Conservation (phyloP, 345 rosid species). For the Tarenaya hassleriana region DNA sequence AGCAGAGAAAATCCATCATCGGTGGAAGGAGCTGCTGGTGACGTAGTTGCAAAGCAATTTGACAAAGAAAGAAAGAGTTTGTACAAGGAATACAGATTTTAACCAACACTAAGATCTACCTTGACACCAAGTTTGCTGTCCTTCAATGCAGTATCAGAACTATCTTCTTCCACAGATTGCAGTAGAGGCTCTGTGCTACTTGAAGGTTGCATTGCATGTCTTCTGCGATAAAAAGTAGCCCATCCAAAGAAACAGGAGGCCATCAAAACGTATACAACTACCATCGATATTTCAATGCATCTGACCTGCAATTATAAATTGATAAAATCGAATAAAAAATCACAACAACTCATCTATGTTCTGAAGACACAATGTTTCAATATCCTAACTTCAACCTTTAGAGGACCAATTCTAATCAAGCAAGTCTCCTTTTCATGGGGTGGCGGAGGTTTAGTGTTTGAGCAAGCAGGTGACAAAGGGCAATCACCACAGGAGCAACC, state of each 20-base stretch:
- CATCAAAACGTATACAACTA: slow-evolving; percentile 51
- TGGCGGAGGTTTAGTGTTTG: slow-evolving; percentile 63
- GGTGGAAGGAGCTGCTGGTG: slow-evolving; percentile 8
- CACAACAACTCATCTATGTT: slow-evolving; percentile 13
- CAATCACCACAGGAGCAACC: slow-evolving; percentile 99
- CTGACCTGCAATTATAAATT: slow-evolving; percentile 52
- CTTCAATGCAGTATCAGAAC: slow-evolving; percentile 29
- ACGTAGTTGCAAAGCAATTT: background rate
- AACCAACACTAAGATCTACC: slow-evolving; percentile 35
- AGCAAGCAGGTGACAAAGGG: slow-evolving; percentile 66
- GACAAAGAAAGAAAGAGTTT: background rate
- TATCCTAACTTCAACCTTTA: slow-evolving; percentile 45
- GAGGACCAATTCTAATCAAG: slow-evolving; percentile 55
- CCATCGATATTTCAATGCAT: slow-evolving; percentile 65
- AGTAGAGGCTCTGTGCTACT: slow-evolving; percentile 46
- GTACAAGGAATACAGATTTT: background rate
- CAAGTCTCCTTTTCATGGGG: slow-evolving; percentile 50
- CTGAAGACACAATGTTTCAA: slow-evolving; percentile 9
- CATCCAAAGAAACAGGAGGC: slow-evolving; percentile 70
- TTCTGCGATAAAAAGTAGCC: slow-evolving; percentile 46
- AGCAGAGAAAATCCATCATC: background rate
- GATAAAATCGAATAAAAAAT: slow-evolving; percentile 24
- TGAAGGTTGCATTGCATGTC: slow-evolving; percentile 37
- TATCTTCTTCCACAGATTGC: slow-evolving; percentile 40
- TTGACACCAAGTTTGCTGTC: slow-evolving; percentile 34